Evolutionary conservation across 2,329 filamentous ascomycete genomes (phyloP), one percentile per base, ranked within the genome.

Genomic region (Leptographium lundbergii): DNA sequence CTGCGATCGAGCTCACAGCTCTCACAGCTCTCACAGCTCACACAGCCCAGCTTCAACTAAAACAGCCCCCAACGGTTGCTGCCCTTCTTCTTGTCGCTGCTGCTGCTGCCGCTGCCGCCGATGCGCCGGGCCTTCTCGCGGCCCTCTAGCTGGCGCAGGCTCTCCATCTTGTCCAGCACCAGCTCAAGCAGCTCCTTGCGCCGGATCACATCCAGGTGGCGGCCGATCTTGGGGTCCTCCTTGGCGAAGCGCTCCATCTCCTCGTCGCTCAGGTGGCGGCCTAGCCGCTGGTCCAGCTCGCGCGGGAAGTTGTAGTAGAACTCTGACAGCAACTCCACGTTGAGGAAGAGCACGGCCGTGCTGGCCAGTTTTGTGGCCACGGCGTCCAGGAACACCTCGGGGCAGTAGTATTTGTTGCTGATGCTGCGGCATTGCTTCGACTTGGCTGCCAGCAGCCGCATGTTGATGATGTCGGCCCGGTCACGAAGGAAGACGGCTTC

Each of bases 261-360:
- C 6, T 85, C 84, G 59, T 87, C 83, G 39, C 83, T 82, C 61
- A 96, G 78, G 66, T 90, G 86, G 29, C 90, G 84, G 53, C 92
- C 90, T 13, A 99, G 85, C 39, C 91, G 84, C 61, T 87, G 76
- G 70, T 99, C 94, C 14, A 99, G 81, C 69, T 96, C 91, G 47
- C 94, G 83, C 0, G 94, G 94, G 72, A 99, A 99, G 69, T 94
- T 91, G 74, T 96, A 96, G 75, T 96, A 96, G 71, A 97, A 99
- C 69, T 99, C 95, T 2, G 89, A 92, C 22, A 99, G 81, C 24
- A 99, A 81, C 74, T 99, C 95, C 13, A 97, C 94, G 68, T 99
- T 96, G 34, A 99, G 81, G 78, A 99, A 99, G 0, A 99, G 82
- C 10, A 99, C 94, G 2, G 94, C 92, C 0, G 94, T 99, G 1